phyloP scores from a whole-genome alignment of 176 grass and related monocot genomes.

The Oryza rufipogon region DNA sequence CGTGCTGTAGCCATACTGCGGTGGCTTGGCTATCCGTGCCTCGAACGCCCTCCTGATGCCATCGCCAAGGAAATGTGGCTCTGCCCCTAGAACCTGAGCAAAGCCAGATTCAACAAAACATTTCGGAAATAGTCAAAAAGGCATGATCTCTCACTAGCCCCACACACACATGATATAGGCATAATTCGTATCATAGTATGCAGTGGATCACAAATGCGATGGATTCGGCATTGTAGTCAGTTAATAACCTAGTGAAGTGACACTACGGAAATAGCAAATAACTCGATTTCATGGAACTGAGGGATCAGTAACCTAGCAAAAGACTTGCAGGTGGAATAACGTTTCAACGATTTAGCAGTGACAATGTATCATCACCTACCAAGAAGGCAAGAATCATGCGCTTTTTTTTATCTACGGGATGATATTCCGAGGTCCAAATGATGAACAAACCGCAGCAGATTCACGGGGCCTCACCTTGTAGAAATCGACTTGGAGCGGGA shows the following conservation, averaged over 20 bases:
- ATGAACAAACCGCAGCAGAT: not conserved
- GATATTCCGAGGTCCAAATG: not conserved
- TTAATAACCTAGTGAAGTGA: not conserved
- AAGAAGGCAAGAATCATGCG: not conserved
- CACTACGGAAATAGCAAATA: not conserved
- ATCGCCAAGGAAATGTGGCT: conserved; percentile 78
- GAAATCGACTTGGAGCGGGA: conserved; percentile 79
- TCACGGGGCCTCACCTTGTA: conserved; percentile 62
- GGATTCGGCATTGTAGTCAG: not conserved
- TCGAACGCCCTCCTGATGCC: conserved; percentile 81
- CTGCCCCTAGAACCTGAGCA: conserved; percentile 75
- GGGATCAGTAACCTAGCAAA: not conserved
- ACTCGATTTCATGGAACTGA: not conserved
- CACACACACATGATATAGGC: not conserved
- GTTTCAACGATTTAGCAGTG: not conserved
- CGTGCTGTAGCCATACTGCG: conserved; percentile 69
- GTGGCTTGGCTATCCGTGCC: conserved; percentile 66
- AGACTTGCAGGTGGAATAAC: not conserved
- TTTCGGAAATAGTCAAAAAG: not conserved
- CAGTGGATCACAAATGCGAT: not conserved
- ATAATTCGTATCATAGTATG: not conserved
- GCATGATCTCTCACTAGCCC: no score
- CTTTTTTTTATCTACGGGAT: not conserved
- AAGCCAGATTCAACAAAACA: not conserved
- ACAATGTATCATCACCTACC: not conserved